Evolutionary conservation across 805 yeast genomes (phyloP).

Genomic region (Kluyveromyces nonfermentans): DNA sequence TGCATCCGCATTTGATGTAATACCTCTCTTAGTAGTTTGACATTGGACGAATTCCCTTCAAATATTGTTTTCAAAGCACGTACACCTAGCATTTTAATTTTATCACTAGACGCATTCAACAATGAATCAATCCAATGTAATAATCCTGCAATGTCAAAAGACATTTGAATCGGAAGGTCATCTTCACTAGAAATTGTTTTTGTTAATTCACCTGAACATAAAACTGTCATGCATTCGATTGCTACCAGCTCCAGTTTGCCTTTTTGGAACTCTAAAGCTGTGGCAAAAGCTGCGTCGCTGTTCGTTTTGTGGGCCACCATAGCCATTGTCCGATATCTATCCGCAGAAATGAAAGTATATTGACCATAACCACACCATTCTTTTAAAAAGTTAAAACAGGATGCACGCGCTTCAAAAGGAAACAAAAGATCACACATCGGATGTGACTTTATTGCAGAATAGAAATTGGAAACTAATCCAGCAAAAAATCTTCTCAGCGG

Average conservation of each 20-base stretch:
- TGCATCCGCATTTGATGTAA: constrained; percentile 63
- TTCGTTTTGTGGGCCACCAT: constrained; percentile 31
- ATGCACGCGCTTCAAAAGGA: constrained; percentile 80
- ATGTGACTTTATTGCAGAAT: constrained; percentile 41
- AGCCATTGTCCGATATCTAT: constrained; percentile 54
- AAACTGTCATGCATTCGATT: constrained; percentile 72
- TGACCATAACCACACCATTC: constrained; percentile 95
- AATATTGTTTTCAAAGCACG: constrained; percentile 64
- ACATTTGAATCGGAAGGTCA: constrained; percentile 36
- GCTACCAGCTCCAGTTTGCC: constrained; percentile 61
- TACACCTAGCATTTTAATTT: constrained; percentile 53
- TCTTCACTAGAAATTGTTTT: constrained; percentile 29
- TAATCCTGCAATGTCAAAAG: constrained; percentile 62
- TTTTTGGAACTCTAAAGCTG: constrained; percentile 73
- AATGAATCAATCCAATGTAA: constrained; percentile 77
- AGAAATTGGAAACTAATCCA: constrained; percentile 70
- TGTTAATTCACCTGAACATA: constrained; percentile 67
- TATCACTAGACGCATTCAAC: constrained; percentile 48
- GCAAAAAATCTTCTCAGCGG: constrained; percentile 75
- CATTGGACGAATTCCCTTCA: constrained; percentile 45
- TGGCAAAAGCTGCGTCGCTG: constrained; percentile 43
- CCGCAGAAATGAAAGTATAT: constrained; percentile 46
- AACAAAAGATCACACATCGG: constrained; percentile 43
- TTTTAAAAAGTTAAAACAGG: constrained; percentile 71
- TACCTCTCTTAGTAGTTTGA: constrained; percentile 46